Conservation (phyloP, 1,284 basidiomycete genomes). For the Tilletia walkeri region DNA sequence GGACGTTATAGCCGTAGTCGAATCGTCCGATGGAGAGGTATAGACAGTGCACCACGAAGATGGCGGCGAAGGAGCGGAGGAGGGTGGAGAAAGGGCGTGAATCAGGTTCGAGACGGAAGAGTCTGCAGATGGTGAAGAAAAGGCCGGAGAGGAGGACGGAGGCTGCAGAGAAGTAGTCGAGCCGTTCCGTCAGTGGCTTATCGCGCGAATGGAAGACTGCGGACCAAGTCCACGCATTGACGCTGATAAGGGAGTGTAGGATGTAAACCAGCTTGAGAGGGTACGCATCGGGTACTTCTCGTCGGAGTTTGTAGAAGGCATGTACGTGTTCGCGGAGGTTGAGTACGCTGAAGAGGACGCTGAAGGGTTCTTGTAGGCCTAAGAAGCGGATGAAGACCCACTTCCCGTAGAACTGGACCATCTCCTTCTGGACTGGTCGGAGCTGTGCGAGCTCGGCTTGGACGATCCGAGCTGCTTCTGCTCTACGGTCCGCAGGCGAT, state of each 20-base stretch:
- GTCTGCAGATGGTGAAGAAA: conserved; percentile 61
- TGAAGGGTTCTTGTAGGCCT: conserved; percentile 85
- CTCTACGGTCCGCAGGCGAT: conserved; percentile 18
- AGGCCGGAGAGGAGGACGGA: conserved; percentile 69
- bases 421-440: conserved; percentile 47
- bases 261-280: conserved; percentile 64
- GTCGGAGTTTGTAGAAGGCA: conserved; percentile 32
- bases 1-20: conserved; percentile 93
- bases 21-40: conserved; percentile 76
- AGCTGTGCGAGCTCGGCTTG: conserved; percentile 31
- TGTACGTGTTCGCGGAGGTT: conserved; percentile 67
- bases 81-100: conserved; percentile 30
- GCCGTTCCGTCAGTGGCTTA: conserved; percentile 75
- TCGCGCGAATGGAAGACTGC: conserved; percentile 90
- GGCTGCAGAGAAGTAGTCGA: conserved; percentile 94
- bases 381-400: conserved; percentile 68
- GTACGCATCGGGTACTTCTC: conserved; percentile 39
- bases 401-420: conserved; percentile 70
- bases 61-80: conserved; percentile 32
- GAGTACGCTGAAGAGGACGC: conserved; percentile 79
- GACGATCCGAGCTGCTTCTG: conserved; percentile 22
- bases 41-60: conserved; percentile 64
- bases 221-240: conserved; percentile 93
- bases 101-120: conserved; percentile 47
- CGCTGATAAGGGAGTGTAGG: conserved; percentile 69